A percentile compares a stretch with the other conserved stretches of the same genome.
These are phyloP conservation scores for Leccinum obscurum DNA, from an alignment of 768 basidiomycete species.

Conservation along the genomic window DNA sequence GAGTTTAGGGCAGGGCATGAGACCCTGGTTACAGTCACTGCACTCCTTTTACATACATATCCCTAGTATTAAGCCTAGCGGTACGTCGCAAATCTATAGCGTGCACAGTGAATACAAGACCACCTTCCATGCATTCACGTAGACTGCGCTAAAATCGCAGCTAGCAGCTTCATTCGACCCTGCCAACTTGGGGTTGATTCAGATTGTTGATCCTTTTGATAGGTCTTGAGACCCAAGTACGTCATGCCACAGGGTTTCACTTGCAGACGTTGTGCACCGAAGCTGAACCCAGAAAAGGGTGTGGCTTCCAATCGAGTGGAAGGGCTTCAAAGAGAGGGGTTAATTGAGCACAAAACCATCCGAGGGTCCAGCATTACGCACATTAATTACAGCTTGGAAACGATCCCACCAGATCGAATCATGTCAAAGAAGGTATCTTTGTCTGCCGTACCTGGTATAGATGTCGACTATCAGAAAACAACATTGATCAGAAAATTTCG, in stretches of 20 bases:
- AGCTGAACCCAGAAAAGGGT: neutral
- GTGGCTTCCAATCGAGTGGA: neutral
- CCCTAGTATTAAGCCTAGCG: neutral
- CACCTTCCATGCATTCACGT: neutral
- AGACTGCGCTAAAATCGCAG: too few relatives aligned
- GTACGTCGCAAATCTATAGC: neutral
- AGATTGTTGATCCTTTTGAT: neutral
- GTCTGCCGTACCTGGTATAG: slow-evolving; percentile 50
- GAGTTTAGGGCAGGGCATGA: slow-evolving; percentile 40
- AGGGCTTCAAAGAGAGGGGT: neutral
- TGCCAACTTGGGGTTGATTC: neutral
- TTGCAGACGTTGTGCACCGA: neutral
- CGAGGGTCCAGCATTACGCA: neutral
- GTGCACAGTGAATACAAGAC: neutral
- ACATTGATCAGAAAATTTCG: slow-evolving; percentile 4
- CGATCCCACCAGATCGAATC: slow-evolving; percentile 78
- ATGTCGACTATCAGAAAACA: slow-evolving; percentile 8
- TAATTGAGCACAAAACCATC: neutral
- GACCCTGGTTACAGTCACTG: neutral
- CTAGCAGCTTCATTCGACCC: neutral
- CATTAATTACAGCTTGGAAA: slow-evolving; percentile 56
- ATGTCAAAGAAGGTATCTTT: slow-evolving; percentile 81
- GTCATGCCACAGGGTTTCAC: neutral
- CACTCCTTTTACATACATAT: neutral
- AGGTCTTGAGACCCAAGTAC: neutral